Base-by-base conservation (phyloP, 768 basidiomycete genomes). In the Grammothele lineata region DNA sequence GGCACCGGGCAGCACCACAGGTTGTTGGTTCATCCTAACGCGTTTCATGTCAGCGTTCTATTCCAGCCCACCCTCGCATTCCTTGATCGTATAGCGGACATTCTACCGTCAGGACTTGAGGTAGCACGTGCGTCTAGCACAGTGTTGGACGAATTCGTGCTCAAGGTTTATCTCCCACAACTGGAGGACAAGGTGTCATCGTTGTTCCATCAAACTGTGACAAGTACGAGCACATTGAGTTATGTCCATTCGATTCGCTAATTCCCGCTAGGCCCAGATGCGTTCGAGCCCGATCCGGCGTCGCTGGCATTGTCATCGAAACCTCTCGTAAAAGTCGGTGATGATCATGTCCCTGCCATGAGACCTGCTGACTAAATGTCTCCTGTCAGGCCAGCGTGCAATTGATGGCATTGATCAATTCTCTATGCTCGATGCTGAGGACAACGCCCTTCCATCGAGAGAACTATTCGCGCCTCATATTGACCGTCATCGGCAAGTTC, bases 401-500 rank as follows among this genome's bases (percentile, higher is more conserved):
- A 54, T 70, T 96, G 19, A 86, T 93, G 74, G 85, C 90, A 1
- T 69, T 98, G 36, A 86, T 95, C 59, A 94, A 94, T 57, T 94
- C 90, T 1, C 70, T 98, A 5, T 95, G 92, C 57, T 76, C 81
- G 7, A 95, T 97, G 92, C 78, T 96, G 17, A 78, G 83, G 47
- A 85, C 82, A 5, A 92, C 90, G 15, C 93, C 94, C 0, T 98
- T 98, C 68, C 95, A 97, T 60, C 78, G 85, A 50, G 95, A 98
- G 65, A 93, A 85, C 61, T 96, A 97, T 62, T 85, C 91, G 15
- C 80, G 92, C n/a, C 72, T 98, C 24, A 94, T 98, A 47, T 78
- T 98, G 25, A 85, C 87, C 14, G 87, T 98, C 44, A 87, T 97
- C 47, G 92, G 95, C 33, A 93, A 96, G 64, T 96, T 95, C 62